Evolutionary conservation across 139 green algal genomes (phyloP).

Genomic region (Zygnema circumcarinatum): DNA sequence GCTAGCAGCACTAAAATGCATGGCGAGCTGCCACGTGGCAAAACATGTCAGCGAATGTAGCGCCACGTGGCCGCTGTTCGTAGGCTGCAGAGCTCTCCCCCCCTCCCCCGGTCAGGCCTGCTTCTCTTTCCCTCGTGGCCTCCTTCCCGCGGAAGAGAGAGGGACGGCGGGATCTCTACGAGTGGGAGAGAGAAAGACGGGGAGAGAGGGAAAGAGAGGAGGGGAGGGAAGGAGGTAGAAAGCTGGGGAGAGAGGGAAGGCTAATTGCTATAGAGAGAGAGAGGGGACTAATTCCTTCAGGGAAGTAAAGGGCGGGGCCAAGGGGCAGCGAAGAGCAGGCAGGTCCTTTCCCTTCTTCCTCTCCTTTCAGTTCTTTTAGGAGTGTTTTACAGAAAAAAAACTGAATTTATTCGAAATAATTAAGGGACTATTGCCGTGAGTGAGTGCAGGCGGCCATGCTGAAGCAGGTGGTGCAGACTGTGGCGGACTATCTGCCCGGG

Average conservation of each 20-base stretch:
- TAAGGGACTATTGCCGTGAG: too few species aligned
- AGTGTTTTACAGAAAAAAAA: background rate
- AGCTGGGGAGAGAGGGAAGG: background rate
- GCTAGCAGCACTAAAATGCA: too few species aligned
- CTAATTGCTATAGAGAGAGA: background rate
- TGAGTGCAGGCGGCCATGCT: background rate
- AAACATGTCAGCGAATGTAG: too few species aligned
- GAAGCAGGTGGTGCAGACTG: background rate
- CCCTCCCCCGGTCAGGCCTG: too few species aligned
- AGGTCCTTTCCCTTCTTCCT: background rate
- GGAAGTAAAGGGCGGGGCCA: background rate
- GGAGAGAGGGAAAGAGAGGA: background rate
- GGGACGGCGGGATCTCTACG: too few species aligned
- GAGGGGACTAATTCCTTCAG: too few species aligned
- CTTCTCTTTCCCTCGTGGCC: too few species aligned
- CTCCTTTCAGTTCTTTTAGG: background rate
- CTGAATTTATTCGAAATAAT: background rate
- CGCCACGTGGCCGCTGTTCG: too few species aligned
- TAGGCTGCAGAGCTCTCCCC: too few species aligned
- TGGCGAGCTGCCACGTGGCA: too few species aligned
- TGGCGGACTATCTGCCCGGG: background rate
- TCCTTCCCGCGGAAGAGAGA: too few species aligned
- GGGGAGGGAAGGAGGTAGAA: background rate
- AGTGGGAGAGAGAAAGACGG: background rate
- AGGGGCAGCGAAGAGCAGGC: background rate